A percentile compares a stretch with the other conserved stretches of the same genome.
phyloP scores from a whole-genome alignment of 176 grass and related monocot species.

The sorghum (Sorghum bicolor) region Sorghum_bicolor_NCBIv3 NC_012872.2:16893001-16893500 shows the following conservation, averaged over 20 bases:
- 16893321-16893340: conserved; percentile 17
- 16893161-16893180: conserved; percentile 13
- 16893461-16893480: no score
- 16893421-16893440: no score
- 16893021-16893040: conserved; percentile 1
- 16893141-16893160: conserved; percentile 53
- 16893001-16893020: conserved; percentile 18
- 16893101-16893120: conserved; percentile 92
- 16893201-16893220: conserved; percentile 34
- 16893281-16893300: conserved; percentile 86
- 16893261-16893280: conserved; percentile 82
- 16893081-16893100: conserved; percentile 88
- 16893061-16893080: conserved; percentile 49
- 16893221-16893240: conserved; percentile 90
- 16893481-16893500: no score
- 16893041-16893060: conserved; percentile 89
- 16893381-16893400: no score
- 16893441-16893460: no score
- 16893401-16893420: no score
- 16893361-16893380: no score
- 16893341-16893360: conserved; percentile 18
- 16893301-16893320: conserved; percentile 57
- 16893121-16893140: conserved; percentile 95
- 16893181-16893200: conserved; percentile 28
- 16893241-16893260: conserved; percentile 92